Conservation (phyloP, 2,329 filamentous ascomycete genomes). For the Xylaria sp. region DNA sequence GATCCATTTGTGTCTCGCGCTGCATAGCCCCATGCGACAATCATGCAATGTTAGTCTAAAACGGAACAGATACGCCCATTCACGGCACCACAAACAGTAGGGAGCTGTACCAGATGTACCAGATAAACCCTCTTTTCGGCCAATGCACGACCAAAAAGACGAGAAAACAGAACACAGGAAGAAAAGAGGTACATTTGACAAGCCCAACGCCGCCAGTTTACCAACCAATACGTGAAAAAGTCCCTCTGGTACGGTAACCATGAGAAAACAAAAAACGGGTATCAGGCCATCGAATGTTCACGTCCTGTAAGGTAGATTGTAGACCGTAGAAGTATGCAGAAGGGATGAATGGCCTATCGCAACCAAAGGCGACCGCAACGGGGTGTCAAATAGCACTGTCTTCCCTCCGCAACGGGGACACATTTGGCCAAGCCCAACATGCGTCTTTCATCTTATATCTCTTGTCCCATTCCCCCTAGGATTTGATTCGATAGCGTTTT, state of each 20-base stretch:
- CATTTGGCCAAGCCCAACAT: conserved; percentile 32
- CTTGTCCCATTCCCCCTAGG: conserved; percentile 23
- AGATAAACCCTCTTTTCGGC: conserved; percentile 27
- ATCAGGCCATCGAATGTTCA: conserved; percentile 40
- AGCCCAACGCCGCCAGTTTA: conserved; percentile 4
- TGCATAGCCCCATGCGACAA: conserved; percentile 36
- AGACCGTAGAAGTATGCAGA: conserved; percentile 12
- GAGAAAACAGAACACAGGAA: conserved; percentile 1
- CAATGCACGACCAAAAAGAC: conserved; percentile 24
- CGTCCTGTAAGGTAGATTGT: conserved; percentile 18
- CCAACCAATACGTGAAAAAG: conserved; percentile 19
- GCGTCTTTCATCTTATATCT: conserved; percentile 34
- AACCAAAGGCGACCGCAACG: conserved; percentile 27
- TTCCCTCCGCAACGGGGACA: conserved; percentile 35
- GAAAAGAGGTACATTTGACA: neutral
- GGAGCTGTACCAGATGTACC: conserved; percentile 29
- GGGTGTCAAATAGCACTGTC: conserved; percentile 33
- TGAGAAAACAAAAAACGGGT: conserved; percentile 13
- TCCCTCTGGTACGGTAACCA: conserved; percentile 3
- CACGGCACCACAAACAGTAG: conserved; percentile 24
- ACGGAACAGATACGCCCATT: conserved; percentile 31
- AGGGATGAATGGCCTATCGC: conserved; percentile 25
- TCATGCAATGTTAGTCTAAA: conserved; percentile 39
- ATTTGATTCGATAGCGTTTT: conserved; percentile 35
- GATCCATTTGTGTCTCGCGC: conserved; percentile 29